phyloP scores from a whole-genome alignment of 2,329 filamentous ascomycete species.

The Fusarium multiceps region DNA sequence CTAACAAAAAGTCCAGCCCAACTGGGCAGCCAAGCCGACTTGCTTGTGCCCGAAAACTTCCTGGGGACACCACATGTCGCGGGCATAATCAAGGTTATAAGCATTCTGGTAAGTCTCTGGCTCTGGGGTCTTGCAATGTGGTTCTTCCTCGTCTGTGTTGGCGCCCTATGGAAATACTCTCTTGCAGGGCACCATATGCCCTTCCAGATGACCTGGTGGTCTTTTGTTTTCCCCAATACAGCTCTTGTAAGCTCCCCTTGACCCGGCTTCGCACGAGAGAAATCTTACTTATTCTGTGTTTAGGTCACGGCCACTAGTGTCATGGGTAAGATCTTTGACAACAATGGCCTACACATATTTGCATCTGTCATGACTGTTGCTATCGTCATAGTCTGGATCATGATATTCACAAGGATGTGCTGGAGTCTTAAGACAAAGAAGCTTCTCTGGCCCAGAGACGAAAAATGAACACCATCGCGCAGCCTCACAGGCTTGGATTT shows the following conservation, averaged over 20 bases:
- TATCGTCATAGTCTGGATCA: slow-evolving; percentile 74
- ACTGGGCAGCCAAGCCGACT: slow-evolving; percentile 57
- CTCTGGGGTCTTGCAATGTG: slow-evolving; percentile 85
- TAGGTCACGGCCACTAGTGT: slow-evolving; percentile 76
- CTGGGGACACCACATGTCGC: slow-evolving; percentile 56
- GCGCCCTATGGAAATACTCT: slow-evolving; percentile 77
- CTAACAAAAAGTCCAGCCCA: slow-evolving; percentile 49
- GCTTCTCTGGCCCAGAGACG: slow-evolving; percentile 80
- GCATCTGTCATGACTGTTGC: slow-evolving; percentile 75
- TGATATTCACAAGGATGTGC: slow-evolving; percentile 77
- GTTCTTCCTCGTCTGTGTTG: slow-evolving; percentile 85
- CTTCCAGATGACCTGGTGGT: slow-evolving; percentile 89
- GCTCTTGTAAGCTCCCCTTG: slow-evolving; percentile 61
- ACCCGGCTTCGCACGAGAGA: not conserved
- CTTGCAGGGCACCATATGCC: slow-evolving; percentile 68
- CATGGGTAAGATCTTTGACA: slow-evolving; percentile 71
- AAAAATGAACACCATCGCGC: slow-evolving; percentile 7
- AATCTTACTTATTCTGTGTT: not conserved
- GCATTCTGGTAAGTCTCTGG: slow-evolving; percentile 77
- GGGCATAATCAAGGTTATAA: slow-evolving; percentile 59
- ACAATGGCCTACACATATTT: slow-evolving; percentile 70
- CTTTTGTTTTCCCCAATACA: slow-evolving; percentile 84
- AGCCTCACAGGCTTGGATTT: not conserved
- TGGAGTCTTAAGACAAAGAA: slow-evolving; percentile 72
- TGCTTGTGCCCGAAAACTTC: slow-evolving; percentile 58